Conservation (phyloP, 1,139 yeast genomes). For the Chernovozyma aurita region DNA sequence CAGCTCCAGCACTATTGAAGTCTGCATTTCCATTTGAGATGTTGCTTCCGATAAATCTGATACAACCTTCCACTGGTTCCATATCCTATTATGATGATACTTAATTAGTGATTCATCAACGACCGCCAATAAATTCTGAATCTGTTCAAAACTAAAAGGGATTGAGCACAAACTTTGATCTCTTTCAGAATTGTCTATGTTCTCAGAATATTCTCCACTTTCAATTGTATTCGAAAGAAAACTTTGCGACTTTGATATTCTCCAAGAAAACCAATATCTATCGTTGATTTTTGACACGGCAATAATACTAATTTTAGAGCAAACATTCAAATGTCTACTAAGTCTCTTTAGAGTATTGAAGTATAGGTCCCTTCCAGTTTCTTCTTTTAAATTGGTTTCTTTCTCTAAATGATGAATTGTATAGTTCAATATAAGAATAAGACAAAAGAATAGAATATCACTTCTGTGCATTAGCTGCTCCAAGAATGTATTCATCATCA, state of each 20-base stretch:
- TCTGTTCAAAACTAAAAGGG: constrained; percentile 17
- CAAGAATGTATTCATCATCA: constrained; percentile 17
- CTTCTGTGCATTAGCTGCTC: constrained; percentile 19
- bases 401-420: constrained; percentile 10
- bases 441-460: constrained; percentile 15
- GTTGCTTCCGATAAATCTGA: constrained; percentile 5
- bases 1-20: too few relatives aligned
- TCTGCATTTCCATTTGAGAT: not conserved
- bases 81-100: constrained; percentile 2
- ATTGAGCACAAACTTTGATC: not conserved
- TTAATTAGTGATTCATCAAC: constrained; percentile 21
- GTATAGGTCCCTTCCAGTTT: not conserved
- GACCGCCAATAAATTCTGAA: constrained; percentile 24
- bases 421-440: constrained; percentile 16
- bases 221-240: constrained; percentile 4
- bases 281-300: constrained; percentile 9
- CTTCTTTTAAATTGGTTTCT: not conserved
- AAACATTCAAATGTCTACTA: constrained; percentile 4
- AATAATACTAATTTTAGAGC: constrained; percentile 8
- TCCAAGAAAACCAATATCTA: constrained; percentile 46
- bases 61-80: constrained; percentile 3
- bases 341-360: not conserved
- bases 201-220: constrained; percentile 2
- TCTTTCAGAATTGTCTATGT: constrained; percentile 1
- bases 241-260: constrained; percentile 6